phyloP scores from a whole-genome alignment of 345 rosid genomes.

The Gossypium rotundifolium region DNA sequence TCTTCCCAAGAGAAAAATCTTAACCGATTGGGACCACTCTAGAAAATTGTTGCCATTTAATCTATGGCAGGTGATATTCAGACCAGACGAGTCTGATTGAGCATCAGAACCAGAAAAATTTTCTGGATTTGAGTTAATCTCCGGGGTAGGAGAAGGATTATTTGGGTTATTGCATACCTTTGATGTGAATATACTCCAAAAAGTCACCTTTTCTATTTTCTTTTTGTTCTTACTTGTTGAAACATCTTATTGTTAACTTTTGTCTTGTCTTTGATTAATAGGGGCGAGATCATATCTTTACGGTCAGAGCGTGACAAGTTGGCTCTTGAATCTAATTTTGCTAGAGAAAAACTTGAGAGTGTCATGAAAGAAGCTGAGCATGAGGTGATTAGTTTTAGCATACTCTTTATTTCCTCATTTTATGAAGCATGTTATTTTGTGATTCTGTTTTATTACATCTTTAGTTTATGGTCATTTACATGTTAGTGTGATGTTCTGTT shows the following conservation, averaged over 20 bases:
- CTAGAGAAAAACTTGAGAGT: slow-evolving; percentile 66
- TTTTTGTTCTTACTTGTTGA: neutral
- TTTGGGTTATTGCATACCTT: neutral
- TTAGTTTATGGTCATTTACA: neutral
- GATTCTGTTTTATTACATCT: neutral
- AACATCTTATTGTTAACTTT: neutral
- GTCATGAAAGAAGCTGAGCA: slow-evolving; percentile 70
- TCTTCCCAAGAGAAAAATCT: no score
- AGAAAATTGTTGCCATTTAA: no score
- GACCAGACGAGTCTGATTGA: no score
- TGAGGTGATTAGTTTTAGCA: slow-evolving; percentile 40
- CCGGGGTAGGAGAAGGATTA: no score
- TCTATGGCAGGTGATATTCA: no score
- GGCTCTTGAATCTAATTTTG: slow-evolving; percentile 64
- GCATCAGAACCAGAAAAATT: no score
- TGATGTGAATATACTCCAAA: neutral
- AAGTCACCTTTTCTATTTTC: neutral
- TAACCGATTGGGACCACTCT: no score
- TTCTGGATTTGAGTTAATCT: no score
- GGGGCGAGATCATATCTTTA: slow-evolving; percentile 63
- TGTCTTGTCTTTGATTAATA: slow-evolving; percentile 18
- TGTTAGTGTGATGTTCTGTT: slow-evolving; percentile 10
- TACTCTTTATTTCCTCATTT: neutral
- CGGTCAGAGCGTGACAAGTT: slow-evolving; percentile 78
- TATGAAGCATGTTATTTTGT: neutral